phyloP scores from a whole-genome alignment of 352 stramenopile species.

The Phytophthora sp. region DNA sequence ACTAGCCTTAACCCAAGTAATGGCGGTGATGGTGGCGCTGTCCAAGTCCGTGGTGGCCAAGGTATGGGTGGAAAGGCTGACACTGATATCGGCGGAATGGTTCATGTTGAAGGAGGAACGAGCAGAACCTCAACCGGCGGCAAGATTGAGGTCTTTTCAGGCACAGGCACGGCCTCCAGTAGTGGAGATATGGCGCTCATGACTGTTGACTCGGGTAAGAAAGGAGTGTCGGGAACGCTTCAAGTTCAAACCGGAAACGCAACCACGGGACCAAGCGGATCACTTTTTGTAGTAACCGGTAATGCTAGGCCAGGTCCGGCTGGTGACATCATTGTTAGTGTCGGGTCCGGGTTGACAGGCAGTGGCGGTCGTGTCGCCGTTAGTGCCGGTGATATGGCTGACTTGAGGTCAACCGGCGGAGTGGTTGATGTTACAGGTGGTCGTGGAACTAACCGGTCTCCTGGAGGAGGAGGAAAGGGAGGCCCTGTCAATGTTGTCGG shows the following conservation, averaged over 20 bases:
- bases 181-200: constrained; percentile 72
- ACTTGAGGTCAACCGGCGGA: constrained; percentile 51
- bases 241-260: constrained; percentile 75
- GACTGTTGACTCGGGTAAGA: constrained; percentile 73
- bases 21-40: constrained; percentile 65
- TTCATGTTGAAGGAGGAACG: constrained; percentile 67
- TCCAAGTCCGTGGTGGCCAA: constrained; percentile 62
- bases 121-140: constrained; percentile 60
- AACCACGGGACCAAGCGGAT: constrained; percentile 72
- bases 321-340: constrained; percentile 74
- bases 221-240: constrained; percentile 83
- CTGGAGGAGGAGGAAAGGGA: constrained; percentile 59
- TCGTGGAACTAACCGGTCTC: constrained; percentile 46
- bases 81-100: constrained; percentile 56
- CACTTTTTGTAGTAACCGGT: constrained; percentile 77
- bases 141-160: constrained; percentile 67
- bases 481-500: constrained; percentile 61
- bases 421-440: constrained; percentile 58
- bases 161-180: constrained; percentile 46
- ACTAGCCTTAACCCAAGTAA: constrained; percentile 51
- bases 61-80: constrained; percentile 49
- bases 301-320: constrained; percentile 70
- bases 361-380: constrained; percentile 87
- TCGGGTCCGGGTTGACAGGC: constrained; percentile 84
- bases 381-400: constrained; percentile 58